Base-by-base conservation (phyloP, 768 basidiomycete species). In the Coprinopsis marcescibilis region DNA sequence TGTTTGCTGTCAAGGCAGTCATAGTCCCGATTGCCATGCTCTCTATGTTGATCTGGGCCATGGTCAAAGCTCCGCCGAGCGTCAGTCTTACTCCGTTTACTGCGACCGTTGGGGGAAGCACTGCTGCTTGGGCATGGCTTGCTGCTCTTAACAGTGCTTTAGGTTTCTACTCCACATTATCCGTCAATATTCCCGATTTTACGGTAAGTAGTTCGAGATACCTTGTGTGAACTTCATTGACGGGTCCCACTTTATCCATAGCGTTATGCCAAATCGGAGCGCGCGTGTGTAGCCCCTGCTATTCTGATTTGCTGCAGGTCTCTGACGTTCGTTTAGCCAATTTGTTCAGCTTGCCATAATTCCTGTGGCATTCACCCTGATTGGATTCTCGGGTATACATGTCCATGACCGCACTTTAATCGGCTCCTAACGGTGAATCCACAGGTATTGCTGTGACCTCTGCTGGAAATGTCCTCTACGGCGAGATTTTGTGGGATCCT, bases 171-270 rank as follows among this genome's bases (percentile, higher is more conserved):
- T 66, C 82, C 3, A 86, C 83, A 7, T 65, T 87, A 12, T 74
- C 82, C 0, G 81, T 87, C 52, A 90, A 90, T 56, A 89, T 90
- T 48, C 83, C 89, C 1, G 91, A 94, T 63, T 90, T 94, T 57
- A 89, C 89, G 33, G 61, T 66, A 46, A 35, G 61, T 51, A 8
- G 15, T 24, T 42, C 34, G 24, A 6, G 23, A 4, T 10, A 12
- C 12, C 14, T 42, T 46, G 7, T 11, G 36, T n/a, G n/a, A n/a
- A n/a, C n/a, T n/a, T n/a, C n/a, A n/a, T n/a, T n/a, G n/a, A n/a
- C n/a, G n/a, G n/a, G n/a, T n/a, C n/a, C n/a, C n/a, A n/a, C n/a
- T n/a, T n/a, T n/a, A n/a, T n/a, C n/a, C n/a, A n/a, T n/a, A 83
- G 73, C 77, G 89, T 57, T 91, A 92, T 63, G 85, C 89, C 0